Evolutionary conservation across 2,329 filamentous ascomycete genomes (phyloP), one percentile per base, ranked within the genome.

Genomic region (Aureobasidium vineae): DNA sequence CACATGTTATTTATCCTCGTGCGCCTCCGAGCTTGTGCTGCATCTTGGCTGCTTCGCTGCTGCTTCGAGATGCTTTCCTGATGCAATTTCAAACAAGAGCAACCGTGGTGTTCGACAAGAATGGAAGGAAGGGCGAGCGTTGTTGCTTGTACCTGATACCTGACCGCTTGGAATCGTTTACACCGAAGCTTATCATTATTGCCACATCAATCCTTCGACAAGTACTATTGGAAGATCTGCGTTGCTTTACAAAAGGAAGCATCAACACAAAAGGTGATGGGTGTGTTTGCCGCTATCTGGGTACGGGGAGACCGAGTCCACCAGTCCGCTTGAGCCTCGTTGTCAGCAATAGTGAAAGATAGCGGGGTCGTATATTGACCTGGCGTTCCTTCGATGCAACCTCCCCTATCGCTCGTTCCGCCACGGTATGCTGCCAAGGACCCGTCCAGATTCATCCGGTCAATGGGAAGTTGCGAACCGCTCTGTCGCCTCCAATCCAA

Each of bases 1-100:
- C 57, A 47, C 57, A 61, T 26, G 26, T 60, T 47, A 43, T 33
- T 47, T 26, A 40, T 56, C 53, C 53, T 56, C 33, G 36, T 40
- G 53, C 53, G 53, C 53, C 53, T 47, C 54, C 45, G 23, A 45
- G 16, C 16, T 45, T 5, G 38, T 28, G 23, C 16, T 33, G 38
- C 40, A 59, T 31, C n/a, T 23, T 38, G 16, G 19, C 38, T 38
- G n/a, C 49, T 60, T 45, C 56, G 23, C 40, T 60, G 28, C 23
- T 49, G n/a, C 43, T 61, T 61, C 57, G 57, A 47, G 40, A 47
- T 28, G 41, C 41, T 36, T 61, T 26, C n/a, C 7, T 26, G 28
- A 61, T 49, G n/a, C 33, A 28, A 43, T 26, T 40, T 26, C 11
- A 6, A 53, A 7, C 15, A 26, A 41, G 53, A 2, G 36, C 15